phyloP scores from a whole-genome alignment of 306 rosid species.

The Corylus avellana region DNA sequence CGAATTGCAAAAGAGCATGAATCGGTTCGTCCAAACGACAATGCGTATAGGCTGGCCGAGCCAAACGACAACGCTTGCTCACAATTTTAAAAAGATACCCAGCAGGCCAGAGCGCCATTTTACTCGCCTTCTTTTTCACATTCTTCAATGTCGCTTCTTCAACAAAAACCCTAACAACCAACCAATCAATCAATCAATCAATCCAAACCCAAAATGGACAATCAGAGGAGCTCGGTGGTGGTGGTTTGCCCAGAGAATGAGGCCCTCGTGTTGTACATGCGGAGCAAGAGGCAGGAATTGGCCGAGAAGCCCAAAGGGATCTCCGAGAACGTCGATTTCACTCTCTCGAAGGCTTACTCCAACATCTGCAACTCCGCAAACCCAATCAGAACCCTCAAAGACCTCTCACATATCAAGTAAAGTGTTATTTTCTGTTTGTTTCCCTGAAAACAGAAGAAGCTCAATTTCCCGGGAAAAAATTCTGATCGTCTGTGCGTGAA shows the following conservation, averaged over 20 bases:
- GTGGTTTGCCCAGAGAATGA: constrained; percentile 64
- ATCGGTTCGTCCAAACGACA: no score
- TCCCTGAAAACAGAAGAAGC: neutral
- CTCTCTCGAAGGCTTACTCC: constrained; percentile 76
- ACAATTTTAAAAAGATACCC: neutral
- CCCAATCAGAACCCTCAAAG: constrained; percentile 65
- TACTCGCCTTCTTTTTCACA: neutral
- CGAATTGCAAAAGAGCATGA: no score
- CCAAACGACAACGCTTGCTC: neutral
- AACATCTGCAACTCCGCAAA: constrained; percentile 66
- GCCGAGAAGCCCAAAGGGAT: constrained; percentile 68
- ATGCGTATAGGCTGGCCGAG: neutral
- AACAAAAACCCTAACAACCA: neutral
- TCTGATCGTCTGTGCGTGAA: neutral
- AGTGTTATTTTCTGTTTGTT: neutral
- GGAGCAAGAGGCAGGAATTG: constrained; percentile 70
- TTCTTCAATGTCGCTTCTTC: neutral
- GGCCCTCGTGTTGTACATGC: constrained; percentile 58
- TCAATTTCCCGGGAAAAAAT: neutral
- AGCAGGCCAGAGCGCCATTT: constrained; percentile 10
- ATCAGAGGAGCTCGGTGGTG: constrained; percentile 37
- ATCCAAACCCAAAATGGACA: constrained; percentile 46
- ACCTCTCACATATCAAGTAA: constrained; percentile 77
- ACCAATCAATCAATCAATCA: neutral
- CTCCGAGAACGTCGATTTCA: constrained; percentile 62